A percentile compares a stretch with the other conserved stretches of the same genome.
Evolutionary conservation across 305 asterid species (phyloP).

Genomic region (Solanum hybrid): DNA sequence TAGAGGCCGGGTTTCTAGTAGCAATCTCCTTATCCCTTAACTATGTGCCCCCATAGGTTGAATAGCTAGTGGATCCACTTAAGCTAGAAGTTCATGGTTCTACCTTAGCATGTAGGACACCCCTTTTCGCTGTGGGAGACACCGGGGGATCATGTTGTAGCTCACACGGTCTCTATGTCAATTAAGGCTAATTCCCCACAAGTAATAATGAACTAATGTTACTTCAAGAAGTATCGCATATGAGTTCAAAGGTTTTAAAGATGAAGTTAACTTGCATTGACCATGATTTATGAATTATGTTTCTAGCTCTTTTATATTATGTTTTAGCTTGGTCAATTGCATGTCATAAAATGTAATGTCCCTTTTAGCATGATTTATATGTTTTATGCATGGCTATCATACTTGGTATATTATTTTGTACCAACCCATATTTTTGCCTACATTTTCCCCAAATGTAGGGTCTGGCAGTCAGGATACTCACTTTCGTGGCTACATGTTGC

Average conservation of each 20-base stretch:
- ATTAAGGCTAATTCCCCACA: background rate
- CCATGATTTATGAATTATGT: background rate
- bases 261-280: background rate
- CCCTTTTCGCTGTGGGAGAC: background rate
- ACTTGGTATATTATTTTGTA: background rate
- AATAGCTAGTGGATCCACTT: background rate
- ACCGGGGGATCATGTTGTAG: background rate
- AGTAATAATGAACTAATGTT: background rate
- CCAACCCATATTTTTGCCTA: background rate
- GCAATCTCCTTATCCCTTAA: background rate
- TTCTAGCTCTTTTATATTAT: background rate
- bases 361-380: background rate
- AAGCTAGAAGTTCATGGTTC: background rate
- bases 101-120: background rate
- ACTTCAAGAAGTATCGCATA: too few relatives aligned
- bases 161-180: background rate
- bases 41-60: background rate
- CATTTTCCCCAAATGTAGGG: background rate
- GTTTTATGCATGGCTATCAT: background rate
- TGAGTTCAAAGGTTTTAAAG: background rate
- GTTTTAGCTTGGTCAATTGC: background rate
- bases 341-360: background rate
- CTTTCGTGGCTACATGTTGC: background rate
- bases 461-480: background rate
- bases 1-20: background rate